A percentile compares a stretch with the other conserved stretches of the same genome.
phyloP scores from a whole-genome alignment of 495 filamentous ascomycete species.

The Neurospora terricola region DNA sequence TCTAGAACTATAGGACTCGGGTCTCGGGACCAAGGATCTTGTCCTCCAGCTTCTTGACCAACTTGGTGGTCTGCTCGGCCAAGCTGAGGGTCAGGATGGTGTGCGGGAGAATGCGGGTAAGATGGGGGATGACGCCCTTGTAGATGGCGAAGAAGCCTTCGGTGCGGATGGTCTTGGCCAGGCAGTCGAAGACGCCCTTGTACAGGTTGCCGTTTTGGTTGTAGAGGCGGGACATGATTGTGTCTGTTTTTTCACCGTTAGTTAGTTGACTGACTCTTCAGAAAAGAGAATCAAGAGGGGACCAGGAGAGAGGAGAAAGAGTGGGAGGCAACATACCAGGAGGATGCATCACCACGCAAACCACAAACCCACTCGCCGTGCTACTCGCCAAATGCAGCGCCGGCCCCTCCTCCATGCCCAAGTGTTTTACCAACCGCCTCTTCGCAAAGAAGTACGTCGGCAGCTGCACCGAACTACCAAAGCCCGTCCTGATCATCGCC shows the following conservation, averaged over 20 bases:
- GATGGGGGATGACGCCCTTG: constrained; percentile 93
- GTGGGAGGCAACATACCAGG: constrained; percentile 50
- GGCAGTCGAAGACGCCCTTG: constrained; percentile 81
- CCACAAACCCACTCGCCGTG: constrained; percentile 86
- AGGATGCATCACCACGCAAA: constrained; percentile 97
- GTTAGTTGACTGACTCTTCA: no score
- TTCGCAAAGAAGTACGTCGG: constrained; percentile 99
- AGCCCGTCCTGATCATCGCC: constrained; percentile 95
- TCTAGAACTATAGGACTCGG: constrained; percentile 13
- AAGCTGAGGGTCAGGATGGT: constrained; percentile 87
- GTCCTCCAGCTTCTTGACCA: constrained; percentile 68
- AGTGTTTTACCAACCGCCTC: constrained; percentile 63
- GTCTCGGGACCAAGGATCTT: constrained; percentile 38
- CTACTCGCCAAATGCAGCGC: constrained; percentile 81
- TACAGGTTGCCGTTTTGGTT: constrained; percentile 98
- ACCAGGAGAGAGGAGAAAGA: not conserved
- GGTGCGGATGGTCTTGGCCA: constrained; percentile 80
- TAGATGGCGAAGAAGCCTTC: constrained; percentile 93
- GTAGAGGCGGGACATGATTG: constrained; percentile 97
- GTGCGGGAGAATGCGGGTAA: constrained; percentile 89
- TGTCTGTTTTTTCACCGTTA: constrained; percentile 64
- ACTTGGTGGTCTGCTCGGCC: constrained; percentile 94
- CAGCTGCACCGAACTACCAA: constrained; percentile 88
- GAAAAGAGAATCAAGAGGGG: no score
- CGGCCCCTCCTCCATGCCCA: constrained; percentile 87